Base-by-base conservation (phyloP, 768 basidiomycete genomes). In the Floccularia luteovirens region DNA sequence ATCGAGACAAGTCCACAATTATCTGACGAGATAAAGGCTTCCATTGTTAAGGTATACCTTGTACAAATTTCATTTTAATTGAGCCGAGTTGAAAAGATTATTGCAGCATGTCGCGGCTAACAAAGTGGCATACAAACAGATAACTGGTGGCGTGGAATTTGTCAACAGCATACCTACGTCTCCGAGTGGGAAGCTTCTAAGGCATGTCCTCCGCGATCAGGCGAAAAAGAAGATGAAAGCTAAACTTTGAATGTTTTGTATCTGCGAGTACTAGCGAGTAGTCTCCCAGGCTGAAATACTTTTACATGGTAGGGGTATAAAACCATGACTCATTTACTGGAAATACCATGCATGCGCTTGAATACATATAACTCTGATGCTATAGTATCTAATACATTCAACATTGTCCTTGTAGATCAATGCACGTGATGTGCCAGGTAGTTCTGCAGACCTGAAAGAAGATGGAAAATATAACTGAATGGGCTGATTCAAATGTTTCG, bases 1-100 rank as follows among this genome's bases (percentile, higher is more conserved):
- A 54, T 65, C 8, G 45, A 50, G 17, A 39, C 55, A 24, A 52
- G 59, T 34, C 55, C 61, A 1, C 43, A 1, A 19, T 57, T 61
- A 20, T 50, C 52, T 0, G 51, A 54, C 12, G 54, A 49, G 3
- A 61, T 78, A 36, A 72, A 72, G 48, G 55, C 48, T 19, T 67
- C 67, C 0, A 73, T 82, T 27, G 53, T 54, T 16, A 68, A 74
- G 64, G 77, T 74, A 25, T 14, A 53, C 24, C 3, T 37, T 25
- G 14, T 12, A 20, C 5, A 6, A 24, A 21, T 12, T 36, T 13
- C 17, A n/a, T 22, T 41, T 35, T 16, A 19, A 5, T 17, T 27
- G 19, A 8, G 24, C 14, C 23, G n/a, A 19, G 24, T 28, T 19
- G 23, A 20, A 40, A 19, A 24, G 21, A 30, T 12, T 13, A 37